Base-by-base conservation (phyloP, 2,329 filamentous ascomycete species). In the Neurospora sp. region DNA sequence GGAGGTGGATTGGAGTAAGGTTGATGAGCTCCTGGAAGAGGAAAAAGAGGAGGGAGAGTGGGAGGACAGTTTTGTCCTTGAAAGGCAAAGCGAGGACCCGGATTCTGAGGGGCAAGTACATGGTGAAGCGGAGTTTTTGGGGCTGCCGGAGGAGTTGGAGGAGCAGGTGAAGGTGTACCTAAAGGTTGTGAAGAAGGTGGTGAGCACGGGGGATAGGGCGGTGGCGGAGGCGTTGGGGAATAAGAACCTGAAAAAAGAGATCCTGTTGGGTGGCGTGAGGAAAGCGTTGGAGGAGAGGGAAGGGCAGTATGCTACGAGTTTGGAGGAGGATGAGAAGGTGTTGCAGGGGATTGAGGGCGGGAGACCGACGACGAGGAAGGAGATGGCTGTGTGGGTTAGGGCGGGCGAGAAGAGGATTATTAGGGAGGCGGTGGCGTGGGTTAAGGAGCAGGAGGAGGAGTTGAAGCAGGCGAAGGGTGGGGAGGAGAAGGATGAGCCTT, bases 31-130 rank as follows among this genome's bases (percentile, higher is more conserved):
- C 2, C 9, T 68, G 3, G 85, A 92, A 13, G 86, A 89, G 7
- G 88, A 91, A 52, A 83, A 93, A 10, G 85, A 92, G 15, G 86
- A 89, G 7, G 88, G 91, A 46, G 83, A 93, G 10, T 79, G 92
- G 3, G 93, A 96, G 68, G 91, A 94, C 42, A 88, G 86, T 19
- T 93, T 94, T 74, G 89, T 93, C 66, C 83, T 93, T 17, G 87
- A 89, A 73, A 82, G 85, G 36, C 82, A 85, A 52, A 79, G 83
- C 1, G 82, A 82, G 0, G 86, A 87, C 38, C 84, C 86, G 0
- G 82, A 85, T 71, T 76, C 82, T 0, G 82, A 82, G 11, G 87
- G 87, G 23, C 71, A 70, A 28, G 66, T 78, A 1, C 38, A 66
- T 0, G 79, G 78, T 0, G 73, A 80, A 1, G 79, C 81, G 1